phyloP scores from a whole-genome alignment of 2,329 filamentous ascomycete species.

The Zopfia rhizophila region DNA sequence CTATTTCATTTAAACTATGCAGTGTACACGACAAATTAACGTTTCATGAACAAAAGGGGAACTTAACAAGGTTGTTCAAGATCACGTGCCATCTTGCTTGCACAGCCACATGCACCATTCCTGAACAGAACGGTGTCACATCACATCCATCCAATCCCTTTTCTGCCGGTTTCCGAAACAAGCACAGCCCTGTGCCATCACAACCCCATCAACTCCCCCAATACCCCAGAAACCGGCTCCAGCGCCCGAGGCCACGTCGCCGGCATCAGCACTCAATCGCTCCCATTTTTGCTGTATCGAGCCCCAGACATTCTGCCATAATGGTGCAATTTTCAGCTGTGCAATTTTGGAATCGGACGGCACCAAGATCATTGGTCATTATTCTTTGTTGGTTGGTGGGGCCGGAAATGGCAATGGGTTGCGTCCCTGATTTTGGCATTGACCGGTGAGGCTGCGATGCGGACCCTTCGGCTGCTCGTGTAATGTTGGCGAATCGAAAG shows the following conservation, averaged over 20 bases:
- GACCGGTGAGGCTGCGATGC: constrained; percentile 15
- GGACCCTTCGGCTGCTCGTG: too few species aligned
- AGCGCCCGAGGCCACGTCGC: not conserved
- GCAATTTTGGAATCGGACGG: too few species aligned
- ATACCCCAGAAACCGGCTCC: constrained; percentile 17
- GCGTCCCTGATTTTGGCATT: too few species aligned
- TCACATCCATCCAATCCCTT: constrained; percentile 30
- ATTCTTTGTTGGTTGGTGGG: too few species aligned
- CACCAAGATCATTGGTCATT: too few species aligned
- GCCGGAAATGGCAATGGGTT: too few species aligned
- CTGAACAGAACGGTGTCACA: constrained; percentile 4
- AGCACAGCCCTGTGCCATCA: constrained; percentile 34
- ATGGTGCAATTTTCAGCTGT: too few species aligned
- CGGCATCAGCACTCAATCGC: constrained; percentile 4
- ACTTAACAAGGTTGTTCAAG: constrained; percentile 8
- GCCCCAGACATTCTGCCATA: too few species aligned
- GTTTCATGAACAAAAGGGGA: too few species aligned
- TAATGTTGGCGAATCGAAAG: too few species aligned
- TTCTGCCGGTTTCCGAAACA: constrained; percentile 39
- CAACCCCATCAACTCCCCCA: not conserved
- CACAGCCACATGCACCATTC: constrained; percentile 4
- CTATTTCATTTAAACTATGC: not conserved
- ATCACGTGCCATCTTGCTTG: not conserved
- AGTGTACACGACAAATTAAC: too few species aligned
- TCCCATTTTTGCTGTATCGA: too few species aligned